Evolutionary conservation across 345 rosid genomes (phyloP), one percentile per base, ranked within the genome.

Genomic region (Lepidium sativum): DNA sequence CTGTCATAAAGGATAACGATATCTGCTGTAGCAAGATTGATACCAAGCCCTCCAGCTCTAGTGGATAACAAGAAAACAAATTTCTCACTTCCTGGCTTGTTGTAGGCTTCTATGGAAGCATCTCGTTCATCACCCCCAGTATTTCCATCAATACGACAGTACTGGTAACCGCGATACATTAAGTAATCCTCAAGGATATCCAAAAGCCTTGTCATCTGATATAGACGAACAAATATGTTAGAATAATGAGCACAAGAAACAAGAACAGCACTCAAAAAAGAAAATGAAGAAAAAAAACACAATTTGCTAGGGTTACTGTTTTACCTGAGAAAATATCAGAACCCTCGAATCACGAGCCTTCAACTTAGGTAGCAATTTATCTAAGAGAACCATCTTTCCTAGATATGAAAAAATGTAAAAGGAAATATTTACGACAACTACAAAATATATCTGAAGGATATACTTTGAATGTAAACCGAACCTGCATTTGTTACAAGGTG

Each of bases 31-130:
- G 99, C 97, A 75, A 94, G 97, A 81, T 94, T 94, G 72, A 94
- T 94, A 57, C 99, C 99, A 69, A 90, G 97, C 64, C 99, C 99
- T 72, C 99, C 99, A 65, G 97, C 99, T 79, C 97, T 87, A 64
- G 99, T 94, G 39, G 99, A 90, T 76, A 94, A 76, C 80, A 94
- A 77, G 80, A 94, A 90, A 64, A 85, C 91, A 82, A 94, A 94
- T 66, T 88, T 94, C 78, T 94, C 99, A 72, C 99, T 90, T 77
- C 97, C 99, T 61, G 97, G 97, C 81, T 66, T 88, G 76, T 94
- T 94, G 60, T 83, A 94, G 74, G 88, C 81, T 21, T 91, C 98
- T 67, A 91, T 91, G 52, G 94, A 88, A 51, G 98, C 96, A 83
- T 91, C 98, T 34, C 98, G 91, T 65, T 91, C 98, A 23, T 91